Evolutionary conservation across 2,329 filamentous ascomycete species (phyloP), one percentile per base, ranked within the genome.

Genomic region (Calonectria pteridis): DNA sequence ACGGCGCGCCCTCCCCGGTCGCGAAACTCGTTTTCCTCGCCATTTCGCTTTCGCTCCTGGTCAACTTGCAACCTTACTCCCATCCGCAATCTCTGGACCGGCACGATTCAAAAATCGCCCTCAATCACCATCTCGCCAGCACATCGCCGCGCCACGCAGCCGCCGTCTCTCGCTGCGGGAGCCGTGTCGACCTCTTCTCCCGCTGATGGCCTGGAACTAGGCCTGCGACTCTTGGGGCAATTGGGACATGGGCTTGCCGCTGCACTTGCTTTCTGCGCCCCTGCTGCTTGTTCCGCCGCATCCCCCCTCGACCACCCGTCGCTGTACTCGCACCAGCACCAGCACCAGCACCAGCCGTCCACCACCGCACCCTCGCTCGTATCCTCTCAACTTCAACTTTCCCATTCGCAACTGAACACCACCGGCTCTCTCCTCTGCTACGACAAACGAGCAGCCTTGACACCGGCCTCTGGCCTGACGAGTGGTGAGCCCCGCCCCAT

Each of bases 191-290:
- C 75, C 26, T 68, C 26, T 65, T 75, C 75, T 64, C 70, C 74
- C 74, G 78, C 83, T 82, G 80, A 84, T 85, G 83, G 83, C 82
- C 78, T 83, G 81, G 67, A 63, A 64, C 58, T 49, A 69, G 78
- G 77, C 78, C 79, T 77, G 78, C 78, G 79, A 82, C 75, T 77
- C 69, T 80, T 77, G 80, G 78, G 82, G 82, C 84, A 84, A 85
- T 84, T 85, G 84, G 83, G 81, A 83, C 77, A 80, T 83, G 84
- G 82, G 82, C 83, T 83, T 73, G 79, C 77, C 79, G 77, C 77
- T 81, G 83, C 80, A 80, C 79, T 82, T 78, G 78, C 80, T 79
- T 78, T 79, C 78, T 77, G 75, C 78, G 80, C 81, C 77, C 77
- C 77, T 82, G 76, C 77, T 77, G 77, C 71, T 78, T 73, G 74